phyloP scores from a whole-genome alignment of 2,329 filamentous ascomycete species.

The Sclerotinia sclerotiorum region DNA sequence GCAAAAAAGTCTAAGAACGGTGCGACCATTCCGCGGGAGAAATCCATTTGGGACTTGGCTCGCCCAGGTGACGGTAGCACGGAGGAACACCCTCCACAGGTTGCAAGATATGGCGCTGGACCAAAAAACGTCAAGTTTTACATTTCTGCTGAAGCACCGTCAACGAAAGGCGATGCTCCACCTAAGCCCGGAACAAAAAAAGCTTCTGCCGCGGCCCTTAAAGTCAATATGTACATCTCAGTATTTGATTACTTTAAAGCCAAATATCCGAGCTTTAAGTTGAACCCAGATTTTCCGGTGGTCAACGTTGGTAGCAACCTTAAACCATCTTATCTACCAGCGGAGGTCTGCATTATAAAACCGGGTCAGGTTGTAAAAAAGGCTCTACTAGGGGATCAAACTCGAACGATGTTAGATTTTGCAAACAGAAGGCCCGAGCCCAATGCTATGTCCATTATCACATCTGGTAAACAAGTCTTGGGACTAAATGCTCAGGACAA shows the following conservation, averaged over 20 bases:
- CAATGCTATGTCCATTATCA: slow-evolving; percentile 67
- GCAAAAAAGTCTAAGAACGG: slow-evolving; percentile 40
- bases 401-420: slow-evolving; percentile 67
- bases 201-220: slow-evolving; percentile 36
- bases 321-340: slow-evolving; percentile 64
- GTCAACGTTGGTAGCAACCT: slow-evolving; percentile 62
- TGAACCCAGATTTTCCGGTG: slow-evolving; percentile 50
- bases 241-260: slow-evolving; percentile 57
- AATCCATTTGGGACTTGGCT: slow-evolving; percentile 51
- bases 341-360: slow-evolving; percentile 63
- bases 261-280: slow-evolving; percentile 54
- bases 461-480: slow-evolving; percentile 56
- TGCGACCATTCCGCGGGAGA: slow-evolving; percentile 42
- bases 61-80: slow-evolving; percentile 41
- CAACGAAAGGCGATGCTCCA: slow-evolving; percentile 34
- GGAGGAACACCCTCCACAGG: slow-evolving; percentile 42
- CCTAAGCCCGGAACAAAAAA: slow-evolving; percentile 38
- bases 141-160: slow-evolving; percentile 41
- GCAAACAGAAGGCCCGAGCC: slow-evolving; percentile 65
- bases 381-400: slow-evolving; percentile 61
- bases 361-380: slow-evolving; percentile 63
- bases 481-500: slow-evolving; percentile 52
- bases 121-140: slow-evolving; percentile 57
- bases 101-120: slow-evolving; percentile 45
- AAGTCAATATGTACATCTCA: slow-evolving; percentile 47